These are phyloP conservation scores for Prunus yedoensis DNA, from an alignment of 331 rosid species.

Conservation along the genomic window DNA sequence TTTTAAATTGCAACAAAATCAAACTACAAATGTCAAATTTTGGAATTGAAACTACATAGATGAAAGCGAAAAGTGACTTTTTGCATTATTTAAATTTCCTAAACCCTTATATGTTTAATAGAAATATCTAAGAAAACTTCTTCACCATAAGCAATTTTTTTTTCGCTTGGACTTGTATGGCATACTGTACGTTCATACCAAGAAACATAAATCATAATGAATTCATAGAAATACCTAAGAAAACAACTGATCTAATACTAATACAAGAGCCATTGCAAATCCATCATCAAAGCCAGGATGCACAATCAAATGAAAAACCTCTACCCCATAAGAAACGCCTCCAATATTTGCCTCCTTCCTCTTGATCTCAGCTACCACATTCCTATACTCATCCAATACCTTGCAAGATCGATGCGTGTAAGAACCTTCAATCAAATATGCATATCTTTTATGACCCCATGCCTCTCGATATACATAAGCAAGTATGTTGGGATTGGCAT, in stretches of 20 bases:
- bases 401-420: slow-evolving; percentile 60
- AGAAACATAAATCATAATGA: background rate
- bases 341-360: slow-evolving; percentile 54
- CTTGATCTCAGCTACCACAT: slow-evolving; percentile 68
- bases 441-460: slow-evolving; percentile 29
- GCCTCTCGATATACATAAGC: slow-evolving; percentile 47
- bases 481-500: slow-evolving; percentile 33
- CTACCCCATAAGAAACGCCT: slow-evolving; percentile 63
- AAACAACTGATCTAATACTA: slow-evolving; percentile 75
- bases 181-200: background rate
- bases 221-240: background rate
- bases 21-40: too few relatives aligned
- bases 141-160: too few relatives aligned
- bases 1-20: too few relatives aligned
- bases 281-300: slow-evolving; percentile 62
- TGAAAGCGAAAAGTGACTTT: too few relatives aligned
- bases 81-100: too few relatives aligned
- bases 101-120: too few relatives aligned
- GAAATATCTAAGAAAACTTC: too few relatives aligned
- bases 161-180: background rate
- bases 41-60: too few relatives aligned
- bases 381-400: slow-evolving; percentile 54
- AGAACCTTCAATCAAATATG: slow-evolving; percentile 60
- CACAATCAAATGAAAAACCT: slow-evolving; percentile 66
- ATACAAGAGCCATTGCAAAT: slow-evolving; percentile 76